Percentiles rank a stretch among this genome's conserved stretches.
These are phyloP conservation scores for Verticillium longisporum DNA, from an alignment of 2,329 filamentous ascomycete species.

Conservation along the genomic window DNA sequence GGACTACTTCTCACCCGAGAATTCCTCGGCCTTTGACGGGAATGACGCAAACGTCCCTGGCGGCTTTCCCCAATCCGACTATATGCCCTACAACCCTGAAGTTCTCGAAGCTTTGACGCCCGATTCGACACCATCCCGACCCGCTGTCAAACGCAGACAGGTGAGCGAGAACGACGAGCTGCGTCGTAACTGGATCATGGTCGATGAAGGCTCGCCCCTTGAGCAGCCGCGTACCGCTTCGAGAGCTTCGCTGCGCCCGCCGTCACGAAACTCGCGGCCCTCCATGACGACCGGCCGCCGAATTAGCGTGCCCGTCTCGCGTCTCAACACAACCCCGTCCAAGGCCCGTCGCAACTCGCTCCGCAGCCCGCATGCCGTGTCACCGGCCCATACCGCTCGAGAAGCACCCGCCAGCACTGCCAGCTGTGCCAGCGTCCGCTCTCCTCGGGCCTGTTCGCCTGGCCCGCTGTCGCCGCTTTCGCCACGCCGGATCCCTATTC, in stretches of 20 bases:
- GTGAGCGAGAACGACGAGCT: slow-evolving; percentile 50
- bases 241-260: neutral
- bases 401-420: slow-evolving; percentile 30
- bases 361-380: slow-evolving; percentile 26
- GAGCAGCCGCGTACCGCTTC: neutral
- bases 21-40: neutral
- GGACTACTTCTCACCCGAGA: neutral
- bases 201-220: slow-evolving; percentile 33
- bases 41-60: slow-evolving; percentile 10
- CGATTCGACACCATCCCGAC: slow-evolving; percentile 34
- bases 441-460: slow-evolving; percentile 22
- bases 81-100: slow-evolving; percentile 21
- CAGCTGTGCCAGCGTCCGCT: slow-evolving; percentile 45
- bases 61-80: slow-evolving; percentile 21
- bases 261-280: slow-evolving; percentile 15
- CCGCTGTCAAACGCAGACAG: slow-evolving; percentile 47
- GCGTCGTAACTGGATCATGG: slow-evolving; percentile 65
- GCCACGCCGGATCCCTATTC: slow-evolving; percentile 38
- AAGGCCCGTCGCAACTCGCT: slow-evolving; percentile 20
- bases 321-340: slow-evolving; percentile 24
- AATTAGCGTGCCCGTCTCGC: slow-evolving; percentile 34
- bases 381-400: slow-evolving; percentile 28
- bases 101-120: slow-evolving; percentile 22
- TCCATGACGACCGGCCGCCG: slow-evolving; percentile 30
- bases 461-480: slow-evolving; percentile 20